Conservation (phyloP, 495 filamentous ascomycete genomes). For the Penicillium lividum region DNA sequence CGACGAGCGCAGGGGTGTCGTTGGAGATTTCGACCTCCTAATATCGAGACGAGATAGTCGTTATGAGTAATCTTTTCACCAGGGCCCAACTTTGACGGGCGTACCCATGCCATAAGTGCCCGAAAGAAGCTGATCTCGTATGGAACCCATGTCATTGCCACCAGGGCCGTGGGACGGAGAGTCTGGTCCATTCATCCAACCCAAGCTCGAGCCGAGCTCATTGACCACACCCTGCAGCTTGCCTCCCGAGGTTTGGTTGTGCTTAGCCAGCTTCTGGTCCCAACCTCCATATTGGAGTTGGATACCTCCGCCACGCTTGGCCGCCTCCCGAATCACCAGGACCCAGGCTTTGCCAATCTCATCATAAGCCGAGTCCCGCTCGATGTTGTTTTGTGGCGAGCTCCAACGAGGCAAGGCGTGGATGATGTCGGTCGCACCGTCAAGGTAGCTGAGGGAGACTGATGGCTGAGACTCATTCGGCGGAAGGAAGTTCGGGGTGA, state of each 20-base stretch:
- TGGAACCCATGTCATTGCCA: constrained; percentile 59
- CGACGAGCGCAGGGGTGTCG: constrained; percentile 4
- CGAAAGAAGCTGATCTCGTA: constrained; percentile 76
- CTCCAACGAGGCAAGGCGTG: constrained; percentile 88
- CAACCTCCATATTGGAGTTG: constrained; percentile 88
- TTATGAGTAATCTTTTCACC: constrained; percentile 44
- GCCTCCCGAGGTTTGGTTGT: constrained; percentile 84
- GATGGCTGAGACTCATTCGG: constrained; percentile 82
- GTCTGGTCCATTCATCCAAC: constrained; percentile 69
- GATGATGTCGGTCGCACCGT: constrained; percentile 85
- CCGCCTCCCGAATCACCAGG: constrained; percentile 85
- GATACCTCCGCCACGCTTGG: constrained; percentile 89
- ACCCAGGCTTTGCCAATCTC: constrained; percentile 94
- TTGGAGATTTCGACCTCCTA: constrained; percentile 4
- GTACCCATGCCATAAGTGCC: constrained; percentile 71
- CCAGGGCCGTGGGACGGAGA: constrained; percentile 44
- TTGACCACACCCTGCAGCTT: constrained; percentile 78
- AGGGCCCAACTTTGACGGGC: constrained; percentile 73
- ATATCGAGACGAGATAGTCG: background rate
- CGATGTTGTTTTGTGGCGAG: constrained; percentile 78
- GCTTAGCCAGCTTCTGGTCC: constrained; percentile 85
- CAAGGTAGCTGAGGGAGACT: constrained; percentile 78
- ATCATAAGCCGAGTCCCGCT: constrained; percentile 93
- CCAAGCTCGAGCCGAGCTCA: constrained; percentile 70
- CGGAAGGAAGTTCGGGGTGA: constrained; percentile 91